Evolutionary conservation across 495 filamentous ascomycete species (phyloP).

Genomic region (Bacidia rubella): DNA sequence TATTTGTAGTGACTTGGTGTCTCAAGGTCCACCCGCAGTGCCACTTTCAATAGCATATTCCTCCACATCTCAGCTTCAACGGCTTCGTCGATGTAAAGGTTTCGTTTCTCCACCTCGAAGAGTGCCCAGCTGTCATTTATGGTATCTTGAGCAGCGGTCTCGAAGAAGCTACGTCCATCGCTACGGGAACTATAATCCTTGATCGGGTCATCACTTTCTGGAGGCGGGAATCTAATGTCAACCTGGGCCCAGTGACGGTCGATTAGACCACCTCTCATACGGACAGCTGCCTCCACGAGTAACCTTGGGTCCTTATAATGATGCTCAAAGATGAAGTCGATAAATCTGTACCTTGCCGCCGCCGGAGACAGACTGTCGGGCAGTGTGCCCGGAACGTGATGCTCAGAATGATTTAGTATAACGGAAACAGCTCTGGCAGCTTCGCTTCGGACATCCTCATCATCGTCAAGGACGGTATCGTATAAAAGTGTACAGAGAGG

Average conservation of each 20-base stretch:
- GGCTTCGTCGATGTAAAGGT: constrained; percentile 72
- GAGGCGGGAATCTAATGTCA: too few relatives aligned
- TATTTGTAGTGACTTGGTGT: too few relatives aligned
- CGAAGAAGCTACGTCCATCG: constrained; percentile 20
- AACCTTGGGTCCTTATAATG: neutral
- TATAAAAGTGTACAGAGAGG: neutral
- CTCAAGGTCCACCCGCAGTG: neutral
- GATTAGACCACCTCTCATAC: neutral
- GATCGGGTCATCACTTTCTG: too few relatives aligned
- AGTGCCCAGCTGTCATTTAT: constrained; percentile 63
- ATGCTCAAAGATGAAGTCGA: neutral
- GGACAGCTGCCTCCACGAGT: neutral
- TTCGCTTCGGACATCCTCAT: neutral
- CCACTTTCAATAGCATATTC: neutral
- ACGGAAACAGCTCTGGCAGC: neutral
- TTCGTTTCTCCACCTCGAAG: constrained; percentile 82
- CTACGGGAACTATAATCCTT: neutral
- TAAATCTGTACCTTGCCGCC: neutral
- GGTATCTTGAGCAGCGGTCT: constrained; percentile 42
- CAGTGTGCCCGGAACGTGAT: neutral
- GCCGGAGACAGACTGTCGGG: neutral
- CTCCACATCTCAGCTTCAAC: constrained; percentile 57
- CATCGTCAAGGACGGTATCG: neutral
- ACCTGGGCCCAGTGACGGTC: neutral
- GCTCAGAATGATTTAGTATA: neutral